Base-by-base conservation (phyloP, 306 rosid genomes). In the Cucumis hystrix region DNA sequence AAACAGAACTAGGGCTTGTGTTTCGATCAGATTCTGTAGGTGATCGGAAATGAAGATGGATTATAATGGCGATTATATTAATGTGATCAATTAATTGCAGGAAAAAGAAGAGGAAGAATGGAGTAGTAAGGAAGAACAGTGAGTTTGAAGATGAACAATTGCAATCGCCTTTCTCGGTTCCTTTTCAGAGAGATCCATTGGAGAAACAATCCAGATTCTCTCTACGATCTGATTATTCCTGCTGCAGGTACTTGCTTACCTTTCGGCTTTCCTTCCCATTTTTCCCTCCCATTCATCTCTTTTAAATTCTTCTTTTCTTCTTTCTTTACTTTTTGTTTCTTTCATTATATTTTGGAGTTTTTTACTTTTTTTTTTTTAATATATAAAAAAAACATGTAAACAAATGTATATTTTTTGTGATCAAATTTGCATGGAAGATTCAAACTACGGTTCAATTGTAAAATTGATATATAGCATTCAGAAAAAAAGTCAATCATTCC, bases 261-360 rank as follows among this genome's bases (percentile, higher is more conserved):
- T 43, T 12, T 37, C 7, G 37, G 16, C 5, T 49, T 5, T 45
- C 11, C 18, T 43, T 8, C 12, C 25, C 75, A 45, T 66, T 39
- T 79, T 83, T 77, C 82, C 21, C 82, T 69, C 76, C 80, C 87
- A 79, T 75, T 64, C 37, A 37, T 39, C 35, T 30, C 37, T 6
- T 12, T 65, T 69, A 30, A 66, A 37, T 66, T 40, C 52, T n/a
- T 0, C 17, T 28, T 28, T 28, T 28, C 30, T 28, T 28, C 3
- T 28, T 28, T 1, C 30, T 28, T 28, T 2, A 1, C 30, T 28
- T 28, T 5, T 39, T 66, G 10, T 4, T n/a, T 23, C 10, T 20
- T 20, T 8, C 45, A 41, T 41, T 7, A 0, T 1, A 41, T 41
- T 6, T 41, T 40, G 2, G 12, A 40, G 2, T 0, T 0, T 43